Conservation (phyloP, 352 stramenopile species). For the Detonula confervacea region DNA sequence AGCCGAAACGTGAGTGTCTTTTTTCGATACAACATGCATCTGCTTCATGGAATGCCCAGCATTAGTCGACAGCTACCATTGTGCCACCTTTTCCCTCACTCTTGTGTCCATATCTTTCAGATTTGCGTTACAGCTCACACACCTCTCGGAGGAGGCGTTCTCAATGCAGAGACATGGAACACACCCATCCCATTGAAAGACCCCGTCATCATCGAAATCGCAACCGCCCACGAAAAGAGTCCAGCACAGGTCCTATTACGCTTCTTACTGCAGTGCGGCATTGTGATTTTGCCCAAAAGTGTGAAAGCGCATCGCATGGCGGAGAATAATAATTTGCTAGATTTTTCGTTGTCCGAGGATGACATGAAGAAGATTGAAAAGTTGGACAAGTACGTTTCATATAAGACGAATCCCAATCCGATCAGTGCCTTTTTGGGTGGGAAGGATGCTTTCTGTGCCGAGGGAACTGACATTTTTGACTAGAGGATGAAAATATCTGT, state of each 20-base stretch:
- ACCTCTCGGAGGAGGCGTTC: conserved; percentile 66
- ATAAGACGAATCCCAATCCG: conserved; percentile 56
- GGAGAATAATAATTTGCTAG: conserved; percentile 58
- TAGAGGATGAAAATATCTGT: too few relatives aligned
- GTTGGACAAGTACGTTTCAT: conserved; percentile 44
- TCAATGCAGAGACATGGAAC: conserved; percentile 22
- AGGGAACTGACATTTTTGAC: conserved; percentile 53
- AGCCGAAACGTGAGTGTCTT: conserved; percentile 19
- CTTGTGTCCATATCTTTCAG: not conserved
- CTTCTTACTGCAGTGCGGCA: conserved; percentile 78
- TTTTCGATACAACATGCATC: too few relatives aligned
- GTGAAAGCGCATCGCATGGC: conserved; percentile 45
- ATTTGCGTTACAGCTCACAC: conserved; percentile 82
- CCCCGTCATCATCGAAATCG: conserved; percentile 50
- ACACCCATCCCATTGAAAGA: conserved; percentile 53
- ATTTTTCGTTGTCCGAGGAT: conserved; percentile 30
- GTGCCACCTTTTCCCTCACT: not conserved
- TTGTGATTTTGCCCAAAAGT: conserved; percentile 80
- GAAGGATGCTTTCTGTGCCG: conserved; percentile 28
- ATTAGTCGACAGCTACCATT: not conserved
- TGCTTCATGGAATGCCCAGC: not conserved
- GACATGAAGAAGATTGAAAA: conserved; percentile 39
- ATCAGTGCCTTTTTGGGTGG: conserved; percentile 27
- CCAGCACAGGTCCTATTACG: conserved; percentile 76
- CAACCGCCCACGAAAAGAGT: conserved; percentile 54